Base-by-base conservation (phyloP, 805 yeast genomes). In the Cyberlindnera samutprakarnensis region DNA sequence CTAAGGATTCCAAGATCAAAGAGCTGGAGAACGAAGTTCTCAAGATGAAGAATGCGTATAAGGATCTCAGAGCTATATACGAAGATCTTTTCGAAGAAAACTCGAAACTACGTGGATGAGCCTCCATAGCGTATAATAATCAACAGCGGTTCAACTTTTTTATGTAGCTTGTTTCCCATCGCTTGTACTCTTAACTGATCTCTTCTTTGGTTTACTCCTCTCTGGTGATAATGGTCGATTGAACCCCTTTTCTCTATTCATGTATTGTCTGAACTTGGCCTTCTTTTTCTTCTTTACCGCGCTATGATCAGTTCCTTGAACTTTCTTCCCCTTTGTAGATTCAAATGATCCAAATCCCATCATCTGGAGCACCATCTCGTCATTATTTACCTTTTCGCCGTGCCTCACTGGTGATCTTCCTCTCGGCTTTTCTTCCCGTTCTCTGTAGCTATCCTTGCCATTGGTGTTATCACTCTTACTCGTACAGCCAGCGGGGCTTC, bases 291-390 rank as follows among this genome's bases (percentile, higher is more conserved):
- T 57, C 36, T 57, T 56, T 3, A 53, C 56, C 0, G 60, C 57
- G 2, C 74, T 76, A 18, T 48, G 53, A 14, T 67, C 68, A 33
- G 67, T 53, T 2, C 74, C 76, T 23, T 52, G 52, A 6, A 74
- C 80, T 28, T 71, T 70, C 41, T 72, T 70, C 25, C 73, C 70
- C 47, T 75, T 75, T 6, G 82, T 74, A 2, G 72, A 47, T 1
- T 61, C 66, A 49, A 75, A 74, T 1, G 70, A 68, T 3, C 64
- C 58, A 44, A 75, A 75, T 6, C 84, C 84, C 78, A 76, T 73
- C 30, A 74, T 32, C 33, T 61, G 52, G 41, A 60, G 53, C 64
- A 70, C 56, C 36, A 35, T 28, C 6, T 18, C 22, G 18, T 14
- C 14, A n/a, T n/a, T n/a, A n/a, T n/a, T n/a, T n/a, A n/a, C n/a